Evolutionary conservation across 2,329 filamentous ascomycete genomes (phyloP).

Genomic region (Fusarium longipes): DNA sequence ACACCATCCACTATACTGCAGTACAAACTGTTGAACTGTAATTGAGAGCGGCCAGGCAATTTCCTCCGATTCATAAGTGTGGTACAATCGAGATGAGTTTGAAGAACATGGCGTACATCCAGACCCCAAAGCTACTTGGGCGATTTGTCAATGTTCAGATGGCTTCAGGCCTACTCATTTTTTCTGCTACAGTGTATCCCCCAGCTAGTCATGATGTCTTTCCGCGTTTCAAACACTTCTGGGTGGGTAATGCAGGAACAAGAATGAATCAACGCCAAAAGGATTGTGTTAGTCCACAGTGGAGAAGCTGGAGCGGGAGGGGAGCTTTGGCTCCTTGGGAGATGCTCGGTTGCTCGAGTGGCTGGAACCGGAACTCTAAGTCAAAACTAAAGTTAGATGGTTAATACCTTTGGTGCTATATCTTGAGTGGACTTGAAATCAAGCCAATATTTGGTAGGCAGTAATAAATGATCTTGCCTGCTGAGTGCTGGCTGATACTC

Average conservation of each 20-base stretch:
- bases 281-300: conserved; percentile 6
- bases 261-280: conserved; percentile 3
- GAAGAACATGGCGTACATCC: background rate
- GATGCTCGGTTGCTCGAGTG: conserved; percentile 13
- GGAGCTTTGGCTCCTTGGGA: background rate
- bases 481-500: background rate
- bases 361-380: conserved; percentile 19
- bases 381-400: conserved; percentile 6
- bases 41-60: conserved; percentile 23
- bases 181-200: background rate
- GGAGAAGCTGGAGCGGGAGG: conserved; percentile 9
- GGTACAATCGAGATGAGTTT: background rate
- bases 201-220: background rate
- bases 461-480: background rate
- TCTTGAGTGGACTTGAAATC: too few relatives aligned
- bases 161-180: background rate
- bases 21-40: conserved; percentile 1
- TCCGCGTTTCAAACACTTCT: background rate
- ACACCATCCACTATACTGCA: conserved; percentile 6
- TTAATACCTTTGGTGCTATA: background rate
- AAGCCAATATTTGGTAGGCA: background rate
- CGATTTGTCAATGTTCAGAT: background rate
- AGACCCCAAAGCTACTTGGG: background rate
- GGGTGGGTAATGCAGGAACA: conserved; percentile 7
- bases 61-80: conserved; percentile 13